Evolutionary conservation across 345 rosid species (phyloP).

Genomic region (Aquilaria yunnanensis): DNA sequence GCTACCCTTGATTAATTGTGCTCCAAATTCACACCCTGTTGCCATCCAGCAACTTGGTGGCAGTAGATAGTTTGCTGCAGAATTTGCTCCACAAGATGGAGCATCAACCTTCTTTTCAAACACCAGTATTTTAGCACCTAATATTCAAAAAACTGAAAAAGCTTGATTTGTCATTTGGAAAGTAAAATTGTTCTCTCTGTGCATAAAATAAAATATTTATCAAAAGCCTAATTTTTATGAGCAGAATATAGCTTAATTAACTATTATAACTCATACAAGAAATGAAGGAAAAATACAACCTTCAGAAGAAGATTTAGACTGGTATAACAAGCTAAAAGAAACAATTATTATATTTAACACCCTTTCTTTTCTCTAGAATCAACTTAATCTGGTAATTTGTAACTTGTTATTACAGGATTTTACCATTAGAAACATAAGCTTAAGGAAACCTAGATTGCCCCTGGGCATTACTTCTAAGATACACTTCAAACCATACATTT

Average conservation of each 20-base stretch:
- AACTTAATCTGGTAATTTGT: constrained; percentile 59
- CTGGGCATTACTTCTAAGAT: too few relatives aligned
- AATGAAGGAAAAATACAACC: constrained; percentile 32
- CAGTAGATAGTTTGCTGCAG: too few relatives aligned
- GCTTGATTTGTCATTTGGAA: constrained; percentile 36
- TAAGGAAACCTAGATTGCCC: neutral
- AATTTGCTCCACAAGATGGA: too few relatives aligned
- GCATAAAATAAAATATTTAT: constrained; percentile 3
- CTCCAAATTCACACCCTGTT: too few relatives aligned
- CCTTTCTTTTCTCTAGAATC: constrained; percentile 28
- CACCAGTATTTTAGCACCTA: too few relatives aligned
- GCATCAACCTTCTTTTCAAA: too few relatives aligned
- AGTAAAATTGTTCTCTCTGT: constrained; percentile 46
- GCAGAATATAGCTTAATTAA: neutral
- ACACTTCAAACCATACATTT: too few relatives aligned
- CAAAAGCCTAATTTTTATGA: constrained; percentile 1
- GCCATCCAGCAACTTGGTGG: too few relatives aligned
- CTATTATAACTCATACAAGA: neutral
- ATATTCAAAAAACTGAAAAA: constrained; percentile 34
- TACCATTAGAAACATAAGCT: neutral
- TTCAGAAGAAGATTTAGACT: constrained; percentile 75
- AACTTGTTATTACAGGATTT: constrained; percentile 35
- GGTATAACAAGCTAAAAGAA: constrained; percentile 79
- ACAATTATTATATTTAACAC: constrained; percentile 34
- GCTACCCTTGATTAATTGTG: too few relatives aligned